These are phyloP conservation scores for Wickerhamia fluorescens DNA, from an alignment of 805 yeast species.

Conservation along the genomic window DNA sequence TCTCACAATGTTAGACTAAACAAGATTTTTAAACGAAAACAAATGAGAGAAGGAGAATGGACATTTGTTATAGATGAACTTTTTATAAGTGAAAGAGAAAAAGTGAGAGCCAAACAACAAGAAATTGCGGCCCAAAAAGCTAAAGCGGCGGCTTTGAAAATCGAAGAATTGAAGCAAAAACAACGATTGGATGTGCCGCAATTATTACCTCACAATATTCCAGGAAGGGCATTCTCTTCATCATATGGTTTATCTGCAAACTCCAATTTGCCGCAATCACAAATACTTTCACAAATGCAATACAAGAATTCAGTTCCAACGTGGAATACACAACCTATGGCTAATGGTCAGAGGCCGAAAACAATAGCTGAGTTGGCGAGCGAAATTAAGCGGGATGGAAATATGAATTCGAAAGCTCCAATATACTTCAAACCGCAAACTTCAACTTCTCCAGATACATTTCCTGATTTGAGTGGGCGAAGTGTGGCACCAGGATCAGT, in stretches of 20 bases:
- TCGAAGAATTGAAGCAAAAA: conserved; percentile 45
- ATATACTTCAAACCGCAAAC: conserved; percentile 25
- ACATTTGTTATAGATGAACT: conserved; percentile 88
- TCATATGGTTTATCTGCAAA: conserved; percentile 16
- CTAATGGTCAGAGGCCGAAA: conserved; percentile 22
- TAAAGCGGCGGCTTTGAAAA: conserved; percentile 45
- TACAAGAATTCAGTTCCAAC: conserved; percentile 6
- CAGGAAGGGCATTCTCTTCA: conserved; percentile 17
- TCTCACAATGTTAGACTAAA: conserved; percentile 83
- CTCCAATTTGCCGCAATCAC: conserved; percentile 17
- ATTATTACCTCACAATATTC: conserved; percentile 15
- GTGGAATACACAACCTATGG: conserved; percentile 1
- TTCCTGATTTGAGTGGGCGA: conserved; percentile 5
- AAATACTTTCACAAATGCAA: conserved; percentile 14
- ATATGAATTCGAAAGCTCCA: conserved; percentile 21
- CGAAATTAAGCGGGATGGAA: conserved; percentile 30
- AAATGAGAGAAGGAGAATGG: conserved; percentile 86
- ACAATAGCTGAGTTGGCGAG: conserved; percentile 38
- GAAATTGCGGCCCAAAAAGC: conserved; percentile 58
- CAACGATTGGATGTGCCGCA: conserved; percentile 29
- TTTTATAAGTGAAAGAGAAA: conserved; percentile 76
- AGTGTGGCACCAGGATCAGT: conserved; percentile 2
- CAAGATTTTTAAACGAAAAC: conserved; percentile 71
- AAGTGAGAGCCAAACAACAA: conserved; percentile 49
- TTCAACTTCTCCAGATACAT: conserved; percentile 2